Evolutionary conservation across 805 yeast genomes (phyloP), one percentile per base, ranked within the genome.

Genomic region (Nakazawaea siamensis): DNA sequence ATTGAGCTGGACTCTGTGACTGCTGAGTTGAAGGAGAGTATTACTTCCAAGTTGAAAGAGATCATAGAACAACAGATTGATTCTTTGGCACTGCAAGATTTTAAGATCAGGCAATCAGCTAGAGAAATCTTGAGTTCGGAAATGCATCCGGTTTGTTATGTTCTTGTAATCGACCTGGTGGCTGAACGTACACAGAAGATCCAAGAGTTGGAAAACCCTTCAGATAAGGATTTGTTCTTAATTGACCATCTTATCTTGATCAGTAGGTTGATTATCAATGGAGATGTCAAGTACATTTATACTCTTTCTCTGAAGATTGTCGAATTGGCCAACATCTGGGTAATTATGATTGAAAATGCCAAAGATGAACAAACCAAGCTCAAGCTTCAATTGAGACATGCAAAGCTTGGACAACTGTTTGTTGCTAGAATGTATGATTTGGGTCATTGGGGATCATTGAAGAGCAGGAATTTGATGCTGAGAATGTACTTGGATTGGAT

Each of bases 71-170:
- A 41, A 14, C 45, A 50, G 24, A 44, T 57, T 27, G 37, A 46
- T 2, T 41, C 43, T 24, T 32, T 59, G 15, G 51, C 50, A 26
- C 42, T 50, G 12, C 31, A 39, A 11, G 52, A 55, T 35, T 32
- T 44, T 7, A 49, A 39, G 4, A 65, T 77, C 0, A 64, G 94
- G 41, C 92, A 84, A 29, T 73, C 76, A 27, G 70, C 84, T 2
- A 73, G 79, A 41, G 94, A 84, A 43, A 75, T 84, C 2, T 54
- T 86, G 29, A 73, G 81, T 11, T 58, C 68, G 20, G 88, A 80
- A 38, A 54, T 78, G 30, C 78, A 81, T 56, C 73, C 86, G 10
- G 60, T 63, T 18, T 66, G 76, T 11, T 68, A 69, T 49, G 66
- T 64, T 35, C 47, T 64, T 40, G 58, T 79, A 15, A 62, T 76